Base-by-base conservation (phyloP, 257 asterid species). In the Solanum pennellii region DNA sequence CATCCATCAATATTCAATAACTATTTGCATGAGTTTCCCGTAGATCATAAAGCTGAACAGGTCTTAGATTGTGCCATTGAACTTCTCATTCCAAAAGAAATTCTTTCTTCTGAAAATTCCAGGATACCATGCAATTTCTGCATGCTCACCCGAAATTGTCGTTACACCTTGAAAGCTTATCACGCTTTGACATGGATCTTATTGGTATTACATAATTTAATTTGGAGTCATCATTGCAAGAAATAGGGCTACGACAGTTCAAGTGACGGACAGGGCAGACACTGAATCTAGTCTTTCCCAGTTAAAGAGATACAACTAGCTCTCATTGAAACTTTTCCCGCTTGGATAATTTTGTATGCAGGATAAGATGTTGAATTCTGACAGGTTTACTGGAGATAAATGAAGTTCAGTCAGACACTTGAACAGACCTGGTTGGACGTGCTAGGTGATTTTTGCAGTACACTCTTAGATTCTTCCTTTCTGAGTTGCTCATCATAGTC, bases 401-500 rank as follows among this genome's bases (percentile, higher is more conserved):
- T 45, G 35, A 9, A 47, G 15, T 77, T 77, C 39, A 80, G 42
- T 9, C 84, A 27, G 27, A 80, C 60, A 27, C 9, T 39, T 88
- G 75, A 88, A 97, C 99, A 66, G 87, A 97, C 99, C 96, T 93
- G 96, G 91, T 90, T 89, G 83, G 98, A 94, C 88, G 97, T 91
- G 90, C 97, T 92, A 86, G 97, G 92, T 86, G 99, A 96, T 89
- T 92, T 95, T 92, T 94, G 98, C 91, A 93, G 80, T 45, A 95
- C 98, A 83, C 91, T 89, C 94, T 90, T 96, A 15, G 96, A 91
- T 89, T 96, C 98, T 90, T 97, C 98, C 92, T 95, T 96, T 83
- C 90, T 92, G 75, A 97, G 99, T 76, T 94, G 97, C 89, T 97
- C 99, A 86, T 97, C 99, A 68, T 97, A 97, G 91, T 96, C 99